Base-by-base conservation (phyloP, 2,329 filamentous ascomycete genomes). In the Capronia epimyces region DNA sequence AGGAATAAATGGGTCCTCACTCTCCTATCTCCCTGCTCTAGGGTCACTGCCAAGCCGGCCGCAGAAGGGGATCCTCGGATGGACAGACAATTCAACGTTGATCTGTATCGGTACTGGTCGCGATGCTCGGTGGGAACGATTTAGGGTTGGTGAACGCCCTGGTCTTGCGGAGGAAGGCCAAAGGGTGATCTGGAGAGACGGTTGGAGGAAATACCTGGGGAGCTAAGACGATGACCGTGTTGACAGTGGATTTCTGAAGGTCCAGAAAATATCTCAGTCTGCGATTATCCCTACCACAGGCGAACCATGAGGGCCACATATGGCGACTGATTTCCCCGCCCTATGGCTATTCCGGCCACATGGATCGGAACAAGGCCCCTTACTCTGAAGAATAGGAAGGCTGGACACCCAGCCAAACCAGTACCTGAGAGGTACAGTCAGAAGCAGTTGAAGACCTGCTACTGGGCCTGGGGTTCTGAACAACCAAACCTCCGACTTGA, bases 41-140 rank as follows among this genome's bases (percentile, higher is more conserved):
- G 75, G 75, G 13, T 71, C 77, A 40, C 74, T 78, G 0, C 71
- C 75, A 37, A 75, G 75, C 7, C 69, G 81, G 44, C 83, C 89
- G 12, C 78, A 83, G 9, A 95, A 95, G 66, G 93, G 93, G 0
- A 72, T 93, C 6, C 78, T 96, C 50, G 89, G 89, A 1, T 97
- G 94, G 89, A 76, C 83, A 8, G 77, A 82, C 58, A 86, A 95
- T 57, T 74, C 81, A 18, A 86, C 55, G 13, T 71, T 95, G 9
- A 71, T 90, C 1, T 83, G 95, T 1, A 75, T 95, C 43, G 86
- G 89, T 2, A 86, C 87, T 1, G 89, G 89, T 0, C 77, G 79
- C 53, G 87, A 93, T 65, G 86, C 86, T 13, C 77, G 86, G 44
- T 96, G 90, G 89, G 89, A 96, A 71, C 89, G 86, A 55, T 95